Base-by-base conservation (phyloP, 177 flowering plant species). In the Tripterygium wilfordii region DNA sequence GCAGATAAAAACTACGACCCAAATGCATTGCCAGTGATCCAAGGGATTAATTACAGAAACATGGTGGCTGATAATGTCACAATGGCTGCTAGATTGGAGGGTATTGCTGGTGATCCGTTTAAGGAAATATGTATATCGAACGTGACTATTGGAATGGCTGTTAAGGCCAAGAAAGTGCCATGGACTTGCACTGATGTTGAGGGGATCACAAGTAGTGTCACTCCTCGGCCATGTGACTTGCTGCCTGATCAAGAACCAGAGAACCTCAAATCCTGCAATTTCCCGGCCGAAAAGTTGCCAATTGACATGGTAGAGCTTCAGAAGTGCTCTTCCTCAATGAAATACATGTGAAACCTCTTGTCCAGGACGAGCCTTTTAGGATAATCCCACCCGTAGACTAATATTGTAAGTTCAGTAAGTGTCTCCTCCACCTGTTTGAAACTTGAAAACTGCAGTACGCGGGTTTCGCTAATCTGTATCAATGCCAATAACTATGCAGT, bases 91-190 rank as follows among this genome's bases (percentile, higher is more conserved):
- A 50, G 67, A 6, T 37, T 80, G 36, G 81, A 68, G 50, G 91
- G 91, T 2, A 72, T 80, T 13, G 9, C 53, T 1, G 66, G 66
- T 5, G 71, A 70, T 19, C 68, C 83, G 0, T 80, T 75, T 29
- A 80, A 72, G 0, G 78, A 71, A 5, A 76, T 85, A 1, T 81
- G 94, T 49, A 64, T 79, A 5, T 75, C 86, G 1, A 80, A 82
- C 48, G 79, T 58, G 21, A 80, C 83, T 0, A 67, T 79, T 29
- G 67, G 65, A 17, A 38, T 77, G 72, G 71, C 72, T 0, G 55
- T 54, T 5, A 74, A 70, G 64, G 48, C 72, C 0, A 73, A 75
- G 78, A 70, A 77, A 48, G 51, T 51, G 18, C 72, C 64, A 14
- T 79, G 89, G 85, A 62, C 46, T 5, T 79, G 85, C 62, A 54